Evolutionary conservation across 805 yeast genomes (phyloP).

Genomic region (Yamadazyma ubonensis): DNA sequence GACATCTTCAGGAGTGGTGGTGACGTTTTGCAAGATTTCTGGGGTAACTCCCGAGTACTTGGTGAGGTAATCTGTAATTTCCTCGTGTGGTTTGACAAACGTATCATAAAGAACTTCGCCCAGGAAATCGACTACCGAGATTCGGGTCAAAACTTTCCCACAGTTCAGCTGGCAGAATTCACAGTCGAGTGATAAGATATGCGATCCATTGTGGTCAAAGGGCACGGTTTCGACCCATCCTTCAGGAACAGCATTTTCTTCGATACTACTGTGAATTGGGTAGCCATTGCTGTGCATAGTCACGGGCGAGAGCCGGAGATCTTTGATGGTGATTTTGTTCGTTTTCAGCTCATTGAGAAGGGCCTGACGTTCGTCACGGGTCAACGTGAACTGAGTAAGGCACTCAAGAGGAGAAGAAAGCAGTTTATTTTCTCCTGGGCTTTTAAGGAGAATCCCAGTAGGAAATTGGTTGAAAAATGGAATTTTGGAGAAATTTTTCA

Average conservation of each 20-base stretch:
- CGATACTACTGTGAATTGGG: conserved; percentile 47
- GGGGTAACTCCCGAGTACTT: conserved; percentile 83
- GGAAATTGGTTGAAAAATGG: no score
- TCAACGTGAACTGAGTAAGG: conserved; percentile 54
- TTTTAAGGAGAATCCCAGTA: conserved; percentile 48
- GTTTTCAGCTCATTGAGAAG: conserved; percentile 31
- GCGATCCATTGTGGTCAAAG: conserved; percentile 58
- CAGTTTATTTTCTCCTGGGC: conserved; percentile 67
- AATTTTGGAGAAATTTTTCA: conserved; percentile 38
- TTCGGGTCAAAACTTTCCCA: conserved; percentile 72
- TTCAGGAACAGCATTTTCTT: conserved; percentile 5
- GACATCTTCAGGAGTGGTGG: conserved; percentile 64
- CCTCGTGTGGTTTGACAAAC: conserved; percentile 73
- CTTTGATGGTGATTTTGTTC: conserved; percentile 45
- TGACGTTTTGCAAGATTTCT: conserved; percentile 59
- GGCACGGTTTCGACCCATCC: conserved; percentile 36
- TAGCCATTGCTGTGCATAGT: conserved; percentile 53
- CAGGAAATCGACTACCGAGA: conserved; percentile 68
- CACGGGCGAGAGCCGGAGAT: conserved; percentile 50
- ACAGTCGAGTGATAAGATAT: conserved; percentile 83
- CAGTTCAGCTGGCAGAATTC: conserved; percentile 76
- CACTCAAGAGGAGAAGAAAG: conserved; percentile 55
- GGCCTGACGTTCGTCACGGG: conserved; percentile 54
- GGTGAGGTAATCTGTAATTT: conserved; percentile 79
- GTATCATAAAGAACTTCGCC: conserved; percentile 64